Evolutionary conservation across 2,329 filamentous ascomycete genomes (phyloP).

Genomic region (Alternaria solani): DNA sequence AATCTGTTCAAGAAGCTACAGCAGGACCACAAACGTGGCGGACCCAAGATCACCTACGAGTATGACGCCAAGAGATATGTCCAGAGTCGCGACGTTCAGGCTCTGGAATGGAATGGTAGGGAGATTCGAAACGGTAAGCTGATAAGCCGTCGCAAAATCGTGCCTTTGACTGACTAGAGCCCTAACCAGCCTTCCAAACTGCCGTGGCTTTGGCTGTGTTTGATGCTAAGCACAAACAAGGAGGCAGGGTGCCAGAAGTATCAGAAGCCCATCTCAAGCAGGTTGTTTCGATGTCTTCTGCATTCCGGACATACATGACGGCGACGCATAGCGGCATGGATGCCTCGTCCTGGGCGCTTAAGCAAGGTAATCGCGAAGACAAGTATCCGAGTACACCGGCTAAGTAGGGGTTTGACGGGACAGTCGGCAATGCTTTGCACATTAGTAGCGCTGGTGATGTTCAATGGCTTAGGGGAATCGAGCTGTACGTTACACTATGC

Average conservation of each 20-base stretch:
- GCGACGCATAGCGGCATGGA: constrained; percentile 11
- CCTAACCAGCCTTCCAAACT: no score
- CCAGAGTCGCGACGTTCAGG: not conserved
- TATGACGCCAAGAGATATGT: not conserved
- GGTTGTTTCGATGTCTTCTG: constrained; percentile 19
- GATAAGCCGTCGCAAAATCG: not conserved
- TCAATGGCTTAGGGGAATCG: not conserved
- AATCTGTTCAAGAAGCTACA: not conserved
- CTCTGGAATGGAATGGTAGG: not conserved
- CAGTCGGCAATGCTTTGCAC: not conserved
- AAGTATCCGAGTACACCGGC: not conserved
- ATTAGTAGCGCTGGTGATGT: not conserved
- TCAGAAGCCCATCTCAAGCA: constrained; percentile 17
- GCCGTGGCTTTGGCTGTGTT: no score
- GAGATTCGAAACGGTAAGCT: not conserved
- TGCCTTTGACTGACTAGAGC: no score
- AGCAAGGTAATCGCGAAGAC: constrained; percentile 14
- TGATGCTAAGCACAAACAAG: no score
- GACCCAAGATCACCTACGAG: not conserved
- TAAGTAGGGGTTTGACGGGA: not conserved
- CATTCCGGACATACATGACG: constrained; percentile 20
- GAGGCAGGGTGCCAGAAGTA: not conserved
- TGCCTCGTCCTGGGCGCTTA: constrained; percentile 6
- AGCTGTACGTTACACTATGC: not conserved
- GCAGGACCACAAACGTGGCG: not conserved